A percentile compares a stretch with the other conserved stretches of the same genome.
Conservation (phyloP, 768 basidiomycete species). For the Inosperma sp. region DNA sequence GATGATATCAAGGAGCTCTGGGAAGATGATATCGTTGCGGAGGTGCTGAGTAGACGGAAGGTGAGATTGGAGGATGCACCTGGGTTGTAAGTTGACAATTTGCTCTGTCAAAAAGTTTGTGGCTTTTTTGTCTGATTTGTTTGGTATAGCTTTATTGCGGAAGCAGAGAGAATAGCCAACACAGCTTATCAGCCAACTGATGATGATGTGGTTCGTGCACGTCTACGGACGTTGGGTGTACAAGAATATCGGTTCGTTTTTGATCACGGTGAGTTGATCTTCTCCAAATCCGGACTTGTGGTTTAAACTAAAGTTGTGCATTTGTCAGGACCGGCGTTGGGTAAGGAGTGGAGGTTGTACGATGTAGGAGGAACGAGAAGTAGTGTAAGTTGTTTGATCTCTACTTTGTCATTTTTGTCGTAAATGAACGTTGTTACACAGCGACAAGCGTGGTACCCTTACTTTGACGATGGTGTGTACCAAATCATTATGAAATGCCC, state of each 20-base stretch:
- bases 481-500: slow-evolving; percentile 1
- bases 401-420: slow-evolving; percentile 9
- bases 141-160: slow-evolving; percentile 58
- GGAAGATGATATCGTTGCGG: slow-evolving; percentile 59
- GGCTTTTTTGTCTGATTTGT: background rate
- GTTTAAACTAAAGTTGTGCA: background rate
- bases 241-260: slow-evolving; percentile 69
- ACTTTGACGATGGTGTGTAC: slow-evolving; percentile 64
- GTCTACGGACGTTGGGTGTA: slow-evolving; percentile 72
- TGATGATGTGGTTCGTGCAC: slow-evolving; percentile 73
- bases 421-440: slow-evolving; percentile 24
- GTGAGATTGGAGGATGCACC: slow-evolving; percentile 61
- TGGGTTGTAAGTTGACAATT: slow-evolving; percentile 58
- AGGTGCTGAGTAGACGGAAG: slow-evolving; percentile 53
- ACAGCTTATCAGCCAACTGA: slow-evolving; percentile 65
- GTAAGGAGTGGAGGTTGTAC: slow-evolving; percentile 74
- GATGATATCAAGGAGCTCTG: slow-evolving; percentile 67
- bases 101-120: slow-evolving; percentile 6
- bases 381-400: slow-evolving; percentile 44
- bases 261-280: slow-evolving; percentile 48
- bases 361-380: slow-evolving; percentile 77
- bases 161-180: slow-evolving; percentile 60
- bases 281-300: background rate
- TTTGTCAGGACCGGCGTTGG: slow-evolving; percentile 48
- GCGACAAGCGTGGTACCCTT: slow-evolving; percentile 75